Conservation (phyloP, 805 yeast genomes). For the Candida endomychidarum region DNA sequence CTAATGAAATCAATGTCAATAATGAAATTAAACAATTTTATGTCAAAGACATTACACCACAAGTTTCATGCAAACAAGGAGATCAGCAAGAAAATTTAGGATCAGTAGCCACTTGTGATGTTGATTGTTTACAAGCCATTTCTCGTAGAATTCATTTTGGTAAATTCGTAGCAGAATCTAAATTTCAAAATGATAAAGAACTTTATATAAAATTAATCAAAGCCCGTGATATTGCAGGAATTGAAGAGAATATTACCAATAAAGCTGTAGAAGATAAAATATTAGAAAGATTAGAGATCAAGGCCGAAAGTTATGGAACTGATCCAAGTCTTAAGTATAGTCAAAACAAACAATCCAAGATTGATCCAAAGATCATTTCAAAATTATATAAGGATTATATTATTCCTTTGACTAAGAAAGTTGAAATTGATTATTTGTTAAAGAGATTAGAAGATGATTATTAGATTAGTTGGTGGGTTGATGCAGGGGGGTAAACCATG, state of each 20-base stretch:
- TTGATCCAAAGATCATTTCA: slow-evolving; percentile 80
- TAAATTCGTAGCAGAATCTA: slow-evolving; percentile 95
- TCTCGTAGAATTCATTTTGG: slow-evolving; percentile 96
- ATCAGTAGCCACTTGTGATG: slow-evolving; percentile 79
- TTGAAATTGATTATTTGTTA: slow-evolving; percentile 87
- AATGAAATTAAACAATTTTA: slow-evolving; percentile 65
- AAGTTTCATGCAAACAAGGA: slow-evolving; percentile 60
- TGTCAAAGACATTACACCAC: slow-evolving; percentile 71
- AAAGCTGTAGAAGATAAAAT: slow-evolving; percentile 83
- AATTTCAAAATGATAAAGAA: slow-evolving; percentile 68
- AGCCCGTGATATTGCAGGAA: slow-evolving; percentile 65
- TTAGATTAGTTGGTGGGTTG: slow-evolving; percentile 7
- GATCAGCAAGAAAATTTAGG: slow-evolving; percentile 88
- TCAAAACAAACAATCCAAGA: slow-evolving; percentile 67
- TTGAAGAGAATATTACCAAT: slow-evolving; percentile 82
- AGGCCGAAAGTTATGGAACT: slow-evolving; percentile 84
- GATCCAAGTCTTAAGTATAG: slow-evolving; percentile 79
- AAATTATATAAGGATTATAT: slow-evolving; percentile 82
- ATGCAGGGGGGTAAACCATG: no score
- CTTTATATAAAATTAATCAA: slow-evolving; percentile 63
- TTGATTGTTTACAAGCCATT: slow-evolving; percentile 82
- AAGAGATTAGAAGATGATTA: slow-evolving; percentile 68
- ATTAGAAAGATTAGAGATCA: slow-evolving; percentile 69
- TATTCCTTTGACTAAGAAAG: slow-evolving; percentile 92
- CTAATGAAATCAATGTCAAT: slow-evolving; percentile 76